Evolutionary conservation across 306 rosid genomes (phyloP), one percentile per base, ranked within the genome.

Genomic region (Trifolium repens): DNA sequence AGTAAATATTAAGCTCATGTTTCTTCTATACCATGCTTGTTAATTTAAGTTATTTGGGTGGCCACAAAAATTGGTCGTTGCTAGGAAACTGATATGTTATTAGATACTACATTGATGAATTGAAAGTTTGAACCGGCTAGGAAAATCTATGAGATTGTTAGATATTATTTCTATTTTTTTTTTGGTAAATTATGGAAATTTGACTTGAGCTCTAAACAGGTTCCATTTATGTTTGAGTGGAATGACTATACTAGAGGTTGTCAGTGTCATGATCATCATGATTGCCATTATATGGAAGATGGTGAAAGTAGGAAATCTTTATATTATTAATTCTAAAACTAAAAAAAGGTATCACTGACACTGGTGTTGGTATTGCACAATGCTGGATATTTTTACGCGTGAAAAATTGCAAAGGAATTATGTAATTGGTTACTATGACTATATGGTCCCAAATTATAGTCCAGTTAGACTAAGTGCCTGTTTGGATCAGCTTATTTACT

Each of bases 1-100:
- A 19, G 42, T 57, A 46, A 60, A 61, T 53, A 32, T 73, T 35
- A 34, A 44, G 19, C 10, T 15, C n/a, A 58, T 73, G 47, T 59
- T 67, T 72, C 47, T 72, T 71, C 75, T 24, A 47, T 68, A 54
- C 75, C 68, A 5, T 67, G 49, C 43, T 49, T 67, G 35, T 46
- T 57, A 57, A 14, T 76, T 63, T 72, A 17, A 72, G 54, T 37
- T 64, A 81, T 71, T 65, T 71, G 52, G 43, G 14, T 66, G 40
- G 49, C 35, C 3, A 1, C 40, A 76, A 71, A 62, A 57, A 14
- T 34, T 65, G 55, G 34, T 27, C 72, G 67, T 52, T 42, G 65
- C 69, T 44, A 54, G n/a, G 19, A n/a, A n/a, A 52, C 35, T 4
- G 9, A 4, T 37, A 76, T 53, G 16, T 42, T 70, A 46, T 81